A percentile compares a stretch with the other conserved stretches of the same genome.
These are phyloP conservation scores for Hirschioporus abietinus DNA, from an alignment of 768 basidiomycete species.

Conservation along the genomic window DNA sequence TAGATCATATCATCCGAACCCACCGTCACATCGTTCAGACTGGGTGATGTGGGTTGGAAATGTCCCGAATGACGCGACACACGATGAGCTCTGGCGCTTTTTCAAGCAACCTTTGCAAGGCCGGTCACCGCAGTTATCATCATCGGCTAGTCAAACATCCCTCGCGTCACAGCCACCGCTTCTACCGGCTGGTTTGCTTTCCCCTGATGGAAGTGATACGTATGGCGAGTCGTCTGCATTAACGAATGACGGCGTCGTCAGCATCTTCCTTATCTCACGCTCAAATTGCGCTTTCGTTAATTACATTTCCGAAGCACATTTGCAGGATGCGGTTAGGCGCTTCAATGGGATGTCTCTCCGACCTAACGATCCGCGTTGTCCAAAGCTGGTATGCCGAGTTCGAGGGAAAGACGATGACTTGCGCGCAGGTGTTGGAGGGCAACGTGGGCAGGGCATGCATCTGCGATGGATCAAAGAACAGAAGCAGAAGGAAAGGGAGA, in stretches of 20 bases:
- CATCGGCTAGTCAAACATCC: constrained; percentile 12
- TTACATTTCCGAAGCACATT: constrained; percentile 56
- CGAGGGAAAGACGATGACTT: constrained; percentile 80
- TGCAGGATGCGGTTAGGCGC: constrained; percentile 60
- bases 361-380: constrained; percentile 65
- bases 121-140: constrained; percentile 12
- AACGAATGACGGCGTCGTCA: constrained; percentile 55
- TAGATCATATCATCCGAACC: constrained; percentile 62
- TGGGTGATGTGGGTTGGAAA: constrained; percentile 99
- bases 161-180: constrained; percentile 3
- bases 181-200: background rate
- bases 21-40: constrained; percentile 71
- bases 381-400: constrained; percentile 76
- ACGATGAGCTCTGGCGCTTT: constrained; percentile 83
- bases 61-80: constrained; percentile 74
- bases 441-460: constrained; percentile 84
- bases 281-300: constrained; percentile 95
- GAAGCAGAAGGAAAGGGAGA: constrained; percentile 30
- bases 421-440: constrained; percentile 86
- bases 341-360: constrained; percentile 74
- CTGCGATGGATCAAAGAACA: constrained; percentile 71
- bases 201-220: background rate
- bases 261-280: constrained; percentile 91
- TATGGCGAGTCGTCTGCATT: constrained; percentile 12
- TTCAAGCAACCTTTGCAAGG: constrained; percentile 43